Conservation (phyloP, 768 basidiomycete species). For the Lentinula sp. region DNA sequence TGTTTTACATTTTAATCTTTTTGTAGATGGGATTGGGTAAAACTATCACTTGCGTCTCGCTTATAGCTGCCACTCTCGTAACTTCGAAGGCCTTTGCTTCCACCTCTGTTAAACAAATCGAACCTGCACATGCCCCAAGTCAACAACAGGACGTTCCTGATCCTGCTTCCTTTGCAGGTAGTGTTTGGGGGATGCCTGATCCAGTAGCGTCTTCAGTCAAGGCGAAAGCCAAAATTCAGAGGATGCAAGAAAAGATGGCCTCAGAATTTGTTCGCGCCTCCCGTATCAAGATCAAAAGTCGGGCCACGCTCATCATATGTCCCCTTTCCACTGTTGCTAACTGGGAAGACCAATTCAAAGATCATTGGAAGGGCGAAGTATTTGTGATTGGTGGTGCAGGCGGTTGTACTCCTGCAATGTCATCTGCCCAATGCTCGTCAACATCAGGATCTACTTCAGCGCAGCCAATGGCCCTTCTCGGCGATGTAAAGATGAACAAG, state of each 20-base stretch:
- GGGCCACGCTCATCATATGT: constrained; percentile 94
- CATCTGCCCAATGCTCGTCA: constrained; percentile 28
- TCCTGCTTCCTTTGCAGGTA: constrained; percentile 65
- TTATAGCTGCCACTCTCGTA: constrained; percentile 80
- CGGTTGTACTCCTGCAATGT: constrained; percentile 17
- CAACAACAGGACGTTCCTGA: constrained; percentile 21
- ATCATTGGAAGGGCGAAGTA: constrained; percentile 93
- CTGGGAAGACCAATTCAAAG: constrained; percentile 98
- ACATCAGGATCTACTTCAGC: constrained; percentile 27
- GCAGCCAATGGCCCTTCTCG: constrained; percentile 19
- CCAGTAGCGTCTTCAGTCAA: constrained; percentile 35
- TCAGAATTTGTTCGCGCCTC: constrained; percentile 63
- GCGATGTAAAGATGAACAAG: constrained; percentile 22
- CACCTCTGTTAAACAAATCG: constrained; percentile 41
- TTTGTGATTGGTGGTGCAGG: constrained; percentile 72
- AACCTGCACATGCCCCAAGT: constrained; percentile 26
- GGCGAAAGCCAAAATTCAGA: constrained; percentile 61
- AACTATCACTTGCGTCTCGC: constrained; percentile 91
- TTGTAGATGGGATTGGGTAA: constrained; percentile 95
- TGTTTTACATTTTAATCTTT: constrained; percentile 11
- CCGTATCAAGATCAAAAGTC: constrained; percentile 75
- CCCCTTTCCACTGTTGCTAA: constrained; percentile 95
- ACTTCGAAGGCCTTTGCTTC: constrained; percentile 64
- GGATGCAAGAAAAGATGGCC: constrained; percentile 64
- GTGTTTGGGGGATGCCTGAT: constrained; percentile 83